A percentile compares a stretch with the other conserved stretches of the same genome.
Evolutionary conservation across 2,329 filamentous ascomycete species (phyloP).

Genomic region (Myrmaecium sp.): DNA sequence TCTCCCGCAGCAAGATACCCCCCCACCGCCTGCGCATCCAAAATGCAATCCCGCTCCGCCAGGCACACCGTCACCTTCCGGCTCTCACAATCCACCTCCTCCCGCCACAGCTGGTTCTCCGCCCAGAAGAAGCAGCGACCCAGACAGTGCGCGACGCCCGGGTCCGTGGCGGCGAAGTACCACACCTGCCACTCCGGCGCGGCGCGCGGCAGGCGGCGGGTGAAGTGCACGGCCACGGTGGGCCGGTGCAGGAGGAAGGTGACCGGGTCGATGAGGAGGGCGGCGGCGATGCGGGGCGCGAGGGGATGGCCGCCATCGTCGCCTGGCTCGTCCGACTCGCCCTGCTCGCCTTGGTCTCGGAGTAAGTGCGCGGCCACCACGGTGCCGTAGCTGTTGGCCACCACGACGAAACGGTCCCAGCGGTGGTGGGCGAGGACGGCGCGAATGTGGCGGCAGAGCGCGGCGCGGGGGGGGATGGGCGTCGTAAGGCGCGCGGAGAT

Average conservation of each 20-base stretch:
- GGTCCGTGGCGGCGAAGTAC: slow-evolving; percentile 54
- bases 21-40: slow-evolving; percentile 41
- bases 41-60: slow-evolving; percentile 45
- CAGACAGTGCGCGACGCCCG: slow-evolving; percentile 47
- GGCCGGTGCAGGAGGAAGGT: slow-evolving; percentile 51
- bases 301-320: slow-evolving; percentile 28
- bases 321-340: too few species aligned
- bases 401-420: slow-evolving; percentile 42
- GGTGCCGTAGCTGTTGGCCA: slow-evolving; percentile 46
- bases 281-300: slow-evolving; percentile 28
- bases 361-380: slow-evolving; percentile 19
- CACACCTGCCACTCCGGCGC: slow-evolving; percentile 57
- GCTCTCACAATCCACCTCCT: slow-evolving; percentile 31
- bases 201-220: slow-evolving; percentile 16
- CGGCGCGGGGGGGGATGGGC: slow-evolving; percentile 32
- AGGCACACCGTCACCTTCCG: slow-evolving; percentile 39
- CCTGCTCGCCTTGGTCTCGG: too few species aligned
- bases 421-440: slow-evolving; percentile 40
- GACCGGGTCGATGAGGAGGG: slow-evolving; percentile 45
- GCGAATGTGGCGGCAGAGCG: slow-evolving; percentile 40
- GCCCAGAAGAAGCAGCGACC: slow-evolving; percentile 55
- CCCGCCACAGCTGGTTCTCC: slow-evolving; percentile 53
- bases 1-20: slow-evolving; percentile 33
- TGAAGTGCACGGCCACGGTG: slow-evolving; percentile 57
- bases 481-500: slow-evolving; percentile 45